These are phyloP conservation scores for Guillardia theta DNA, from an alignment of 78 protist genomes.

Conservation along the genomic window DNA sequence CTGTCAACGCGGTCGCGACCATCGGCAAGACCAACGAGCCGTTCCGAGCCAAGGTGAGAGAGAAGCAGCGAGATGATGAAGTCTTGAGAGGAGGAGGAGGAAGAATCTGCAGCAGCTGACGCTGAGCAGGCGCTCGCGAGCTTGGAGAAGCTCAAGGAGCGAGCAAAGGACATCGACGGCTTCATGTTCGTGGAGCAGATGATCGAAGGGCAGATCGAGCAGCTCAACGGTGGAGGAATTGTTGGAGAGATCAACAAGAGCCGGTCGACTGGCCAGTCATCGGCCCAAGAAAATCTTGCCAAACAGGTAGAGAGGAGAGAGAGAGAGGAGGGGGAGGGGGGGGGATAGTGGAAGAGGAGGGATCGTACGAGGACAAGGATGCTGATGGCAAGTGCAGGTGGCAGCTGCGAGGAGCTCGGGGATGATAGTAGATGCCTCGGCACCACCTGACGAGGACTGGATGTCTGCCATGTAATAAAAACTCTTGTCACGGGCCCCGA, in stretches of 20 bases:
- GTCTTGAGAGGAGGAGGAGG: too few relatives aligned
- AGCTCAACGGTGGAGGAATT: neutral
- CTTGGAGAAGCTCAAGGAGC: neutral
- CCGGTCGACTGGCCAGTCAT: neutral
- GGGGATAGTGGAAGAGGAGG: too few relatives aligned
- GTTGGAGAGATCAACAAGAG: slow-evolving; percentile 5
- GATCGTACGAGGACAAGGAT: too few relatives aligned
- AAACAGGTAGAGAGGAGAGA: neutral
- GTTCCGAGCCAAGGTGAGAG: slow-evolving; percentile 17
- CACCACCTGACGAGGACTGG: neutral
- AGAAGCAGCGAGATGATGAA: too few relatives aligned
- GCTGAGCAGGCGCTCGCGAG: neutral
- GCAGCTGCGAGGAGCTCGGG: neutral
- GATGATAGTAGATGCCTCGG: neutral
- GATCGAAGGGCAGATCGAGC: neutral
- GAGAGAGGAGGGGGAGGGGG: too few relatives aligned
- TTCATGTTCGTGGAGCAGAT: neutral
- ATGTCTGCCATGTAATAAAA: neutral
- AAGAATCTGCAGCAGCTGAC: too few relatives aligned
- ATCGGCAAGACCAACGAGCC: slow-evolving; percentile 9
- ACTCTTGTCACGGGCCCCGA: too few relatives aligned
- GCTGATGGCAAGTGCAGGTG: too few relatives aligned
- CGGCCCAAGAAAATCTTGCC: neutral
- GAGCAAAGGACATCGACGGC: neutral
- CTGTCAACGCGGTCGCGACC: slow-evolving; percentile 5